These are phyloP conservation scores for Apiospora koreana DNA, from an alignment of 2,329 filamentous ascomycete genomes.

Conservation along the genomic window DNA sequence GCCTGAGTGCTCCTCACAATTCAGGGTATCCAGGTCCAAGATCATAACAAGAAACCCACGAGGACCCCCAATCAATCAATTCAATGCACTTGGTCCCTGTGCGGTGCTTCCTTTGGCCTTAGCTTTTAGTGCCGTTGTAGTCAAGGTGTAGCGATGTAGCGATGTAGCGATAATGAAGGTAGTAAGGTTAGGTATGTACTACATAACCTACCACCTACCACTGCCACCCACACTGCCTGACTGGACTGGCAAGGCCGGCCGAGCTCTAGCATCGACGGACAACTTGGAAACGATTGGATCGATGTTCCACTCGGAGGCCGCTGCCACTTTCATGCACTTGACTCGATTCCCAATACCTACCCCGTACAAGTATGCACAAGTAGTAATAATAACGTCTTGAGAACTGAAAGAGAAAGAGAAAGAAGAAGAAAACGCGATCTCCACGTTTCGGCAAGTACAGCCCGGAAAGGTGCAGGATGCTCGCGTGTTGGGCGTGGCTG, in stretches of 20 bases:
- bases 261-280: background rate
- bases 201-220: too few relatives aligned
- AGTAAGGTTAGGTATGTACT: background rate
- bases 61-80: background rate
- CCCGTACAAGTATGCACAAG: too few relatives aligned
- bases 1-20: too few relatives aligned
- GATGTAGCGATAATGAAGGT: background rate
- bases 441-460: background rate
- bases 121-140: background rate
- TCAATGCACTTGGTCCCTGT: background rate
- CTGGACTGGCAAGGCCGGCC: background rate
- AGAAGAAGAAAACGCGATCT: background rate
- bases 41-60: conserved; percentile 7
- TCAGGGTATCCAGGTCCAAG: background rate
- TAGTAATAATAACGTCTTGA: background rate
- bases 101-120: background rate
- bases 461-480: background rate
- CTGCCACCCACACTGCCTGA: too few relatives aligned
- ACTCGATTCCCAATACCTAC: background rate
- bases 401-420: too few relatives aligned
- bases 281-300: background rate
- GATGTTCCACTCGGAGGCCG: background rate
- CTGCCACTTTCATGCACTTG: conserved; percentile 4
- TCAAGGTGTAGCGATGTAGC: background rate
- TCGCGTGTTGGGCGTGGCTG: conserved; percentile 3